These are phyloP conservation scores for Populus tremula DNA, from an alignment of 345 rosid genomes.

Conservation along the genomic window DNA sequence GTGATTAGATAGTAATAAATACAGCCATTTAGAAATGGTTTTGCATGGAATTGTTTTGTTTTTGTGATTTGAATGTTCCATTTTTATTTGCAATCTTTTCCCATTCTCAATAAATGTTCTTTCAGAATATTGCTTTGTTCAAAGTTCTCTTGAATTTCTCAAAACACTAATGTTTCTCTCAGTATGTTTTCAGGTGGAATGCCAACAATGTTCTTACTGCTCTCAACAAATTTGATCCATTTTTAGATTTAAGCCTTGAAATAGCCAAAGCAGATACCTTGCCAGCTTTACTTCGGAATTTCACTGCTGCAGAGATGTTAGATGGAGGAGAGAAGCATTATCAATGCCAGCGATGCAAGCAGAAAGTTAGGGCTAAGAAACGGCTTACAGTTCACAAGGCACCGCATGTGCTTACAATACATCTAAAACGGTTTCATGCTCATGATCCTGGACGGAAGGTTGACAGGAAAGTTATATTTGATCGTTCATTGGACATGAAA, in stretches of 20 bases:
- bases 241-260: conserved; percentile 88
- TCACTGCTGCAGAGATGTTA: conserved; percentile 68
- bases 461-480: conserved; percentile 66
- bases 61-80: background rate
- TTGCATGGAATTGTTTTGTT: background rate
- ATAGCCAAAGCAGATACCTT: conserved; percentile 76
- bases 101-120: background rate
- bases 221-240: conserved; percentile 88
- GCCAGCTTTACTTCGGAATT: conserved; percentile 65
- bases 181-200: conserved; percentile 51
- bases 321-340: conserved; percentile 92
- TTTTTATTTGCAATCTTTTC: background rate
- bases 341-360: conserved; percentile 81
- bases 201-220: conserved; percentile 68
- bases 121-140: background rate
- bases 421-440: conserved; percentile 85
- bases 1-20: background rate
- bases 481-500: conserved; percentile 65
- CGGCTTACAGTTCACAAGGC: conserved; percentile 83
- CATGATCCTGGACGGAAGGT: conserved; percentile 71
- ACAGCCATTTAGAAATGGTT: background rate
- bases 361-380: conserved; percentile 81
- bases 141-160: background rate
- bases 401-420: conserved; percentile 78
- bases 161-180: background rate